These are phyloP conservation scores for Neurospora sp. DNA, from an alignment of 2,329 filamentous ascomycete species.

Conservation along the genomic window DNA sequence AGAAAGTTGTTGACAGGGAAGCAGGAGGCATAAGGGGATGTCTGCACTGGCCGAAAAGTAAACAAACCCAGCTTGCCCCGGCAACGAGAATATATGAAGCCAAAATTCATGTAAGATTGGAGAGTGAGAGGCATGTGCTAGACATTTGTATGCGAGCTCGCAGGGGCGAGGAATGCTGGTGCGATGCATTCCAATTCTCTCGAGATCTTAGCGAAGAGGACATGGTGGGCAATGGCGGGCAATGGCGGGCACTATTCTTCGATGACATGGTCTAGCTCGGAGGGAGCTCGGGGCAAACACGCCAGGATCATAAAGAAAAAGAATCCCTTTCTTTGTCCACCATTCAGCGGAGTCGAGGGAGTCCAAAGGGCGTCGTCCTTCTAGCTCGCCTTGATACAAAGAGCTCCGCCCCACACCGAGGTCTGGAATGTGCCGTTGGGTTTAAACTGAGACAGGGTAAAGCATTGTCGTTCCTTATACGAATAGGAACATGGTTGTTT, in stretches of 20 bases:
- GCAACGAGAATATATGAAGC: constrained; percentile 15
- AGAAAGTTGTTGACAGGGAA: constrained; percentile 3
- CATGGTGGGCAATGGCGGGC: neutral
- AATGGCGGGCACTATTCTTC: neutral
- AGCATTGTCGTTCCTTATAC: neutral
- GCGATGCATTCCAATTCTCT: constrained; percentile 7
- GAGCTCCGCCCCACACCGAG: neutral
- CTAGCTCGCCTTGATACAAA: neutral
- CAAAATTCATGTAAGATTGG: constrained; percentile 1
- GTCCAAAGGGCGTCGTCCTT: neutral
- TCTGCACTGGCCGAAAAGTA: constrained; percentile 8
- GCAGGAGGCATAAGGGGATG: constrained; percentile 1
- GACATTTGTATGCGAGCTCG: constrained; percentile 16
- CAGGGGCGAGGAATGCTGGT: constrained; percentile 4
- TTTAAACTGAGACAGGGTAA: neutral
- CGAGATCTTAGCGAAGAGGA: neutral
- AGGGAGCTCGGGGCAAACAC: constrained; percentile 3
- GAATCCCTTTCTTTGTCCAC: neutral
- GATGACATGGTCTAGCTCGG: neutral
- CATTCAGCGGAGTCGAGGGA: neutral
- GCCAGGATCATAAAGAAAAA: constrained; percentile 1
- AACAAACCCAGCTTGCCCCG: constrained; percentile 16
- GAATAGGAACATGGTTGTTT: neutral
- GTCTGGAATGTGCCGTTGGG: neutral
- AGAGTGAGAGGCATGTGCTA: constrained; percentile 7